phyloP scores from a whole-genome alignment of 768 basidiomycete species.

The Rhodosporidiobolus sp. region DNA sequence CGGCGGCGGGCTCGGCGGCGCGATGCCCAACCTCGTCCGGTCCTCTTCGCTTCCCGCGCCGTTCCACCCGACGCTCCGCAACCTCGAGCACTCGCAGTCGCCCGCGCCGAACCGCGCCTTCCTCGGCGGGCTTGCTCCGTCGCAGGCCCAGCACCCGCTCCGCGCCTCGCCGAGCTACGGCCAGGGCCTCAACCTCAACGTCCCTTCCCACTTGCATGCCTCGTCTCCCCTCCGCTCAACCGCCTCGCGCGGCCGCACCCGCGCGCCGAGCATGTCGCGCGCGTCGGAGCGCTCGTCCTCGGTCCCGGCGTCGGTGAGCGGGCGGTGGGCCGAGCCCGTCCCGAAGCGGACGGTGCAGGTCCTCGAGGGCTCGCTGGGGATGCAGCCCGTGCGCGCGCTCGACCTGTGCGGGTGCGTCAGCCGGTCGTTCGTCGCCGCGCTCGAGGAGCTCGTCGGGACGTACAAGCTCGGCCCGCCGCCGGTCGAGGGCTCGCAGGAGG shows the following conservation, averaged over 20 bases:
- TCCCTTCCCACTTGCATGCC: neutral
- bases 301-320: constrained; percentile 22
- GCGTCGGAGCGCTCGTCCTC: constrained; percentile 29
- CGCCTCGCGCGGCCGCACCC: constrained; percentile 1
- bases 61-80: neutral
- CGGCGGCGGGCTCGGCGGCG: neutral
- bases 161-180: neutral
- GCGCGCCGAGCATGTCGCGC: constrained; percentile 10
- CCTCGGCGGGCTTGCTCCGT: constrained; percentile 13
- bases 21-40: too few relatives aligned
- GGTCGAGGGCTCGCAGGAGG: constrained; percentile 22
- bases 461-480: constrained; percentile 54
- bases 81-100: constrained; percentile 45
- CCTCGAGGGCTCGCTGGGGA: constrained; percentile 54
- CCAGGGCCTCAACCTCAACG: too few relatives aligned
- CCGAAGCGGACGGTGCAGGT: constrained; percentile 52
- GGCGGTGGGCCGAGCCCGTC: constrained; percentile 16
- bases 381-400: constrained; percentile 70
- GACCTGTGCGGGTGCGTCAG: constrained; percentile 95
- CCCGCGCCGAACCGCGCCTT: constrained; percentile 1
- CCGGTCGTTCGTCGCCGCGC: constrained; percentile 77
- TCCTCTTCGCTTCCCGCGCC: constrained; percentile 20
- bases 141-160: neutral
- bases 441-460: constrained; percentile 73
- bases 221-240: neutral